Percentiles rank a stretch among this genome's conserved stretches.
phyloP scores from a whole-genome alignment of 805 yeast species.

The Ogataea paraovalis region DNA sequence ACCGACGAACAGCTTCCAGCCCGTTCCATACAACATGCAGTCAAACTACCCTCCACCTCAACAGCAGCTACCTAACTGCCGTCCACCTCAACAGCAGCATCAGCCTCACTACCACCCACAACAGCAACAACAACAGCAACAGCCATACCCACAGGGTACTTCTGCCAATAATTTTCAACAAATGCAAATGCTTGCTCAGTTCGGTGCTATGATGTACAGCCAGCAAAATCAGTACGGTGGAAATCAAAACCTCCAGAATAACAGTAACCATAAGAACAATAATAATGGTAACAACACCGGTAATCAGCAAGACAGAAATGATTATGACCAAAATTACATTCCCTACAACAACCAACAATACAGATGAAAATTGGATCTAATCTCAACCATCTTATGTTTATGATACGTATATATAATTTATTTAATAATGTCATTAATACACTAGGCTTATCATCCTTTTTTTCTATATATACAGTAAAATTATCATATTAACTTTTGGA shows the following conservation, averaged over 20 bases:
- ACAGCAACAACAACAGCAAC: conserved; percentile 12
- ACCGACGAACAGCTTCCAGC: no score
- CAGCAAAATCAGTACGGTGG: conserved; percentile 1
- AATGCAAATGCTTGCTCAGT: conserved; percentile 2
- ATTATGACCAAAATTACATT: conserved; percentile 15
- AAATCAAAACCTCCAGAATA: neutral
- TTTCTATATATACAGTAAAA: neutral
- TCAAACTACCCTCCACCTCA: neutral
- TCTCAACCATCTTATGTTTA: neutral
- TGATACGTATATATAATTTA: neutral
- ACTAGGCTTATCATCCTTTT: neutral
- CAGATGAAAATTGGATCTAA: neutral
- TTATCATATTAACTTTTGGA: neutral
- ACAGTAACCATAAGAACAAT: conserved; percentile 1
- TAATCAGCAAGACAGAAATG: neutral
- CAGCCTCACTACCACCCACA: neutral
- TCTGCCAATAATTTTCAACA: conserved; percentile 9
- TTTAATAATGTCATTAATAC: neutral
- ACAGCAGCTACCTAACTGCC: neutral
- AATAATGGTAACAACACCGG: neutral
- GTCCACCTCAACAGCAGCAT: neutral
- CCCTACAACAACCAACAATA: conserved; percentile 11
- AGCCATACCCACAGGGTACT: conserved; percentile 27
- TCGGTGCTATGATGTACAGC: conserved; percentile 2
- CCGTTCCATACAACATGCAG: no score